phyloP scores from a whole-genome alignment of 352 stramenopile species.

The Labyrinthula sp. region DNA sequence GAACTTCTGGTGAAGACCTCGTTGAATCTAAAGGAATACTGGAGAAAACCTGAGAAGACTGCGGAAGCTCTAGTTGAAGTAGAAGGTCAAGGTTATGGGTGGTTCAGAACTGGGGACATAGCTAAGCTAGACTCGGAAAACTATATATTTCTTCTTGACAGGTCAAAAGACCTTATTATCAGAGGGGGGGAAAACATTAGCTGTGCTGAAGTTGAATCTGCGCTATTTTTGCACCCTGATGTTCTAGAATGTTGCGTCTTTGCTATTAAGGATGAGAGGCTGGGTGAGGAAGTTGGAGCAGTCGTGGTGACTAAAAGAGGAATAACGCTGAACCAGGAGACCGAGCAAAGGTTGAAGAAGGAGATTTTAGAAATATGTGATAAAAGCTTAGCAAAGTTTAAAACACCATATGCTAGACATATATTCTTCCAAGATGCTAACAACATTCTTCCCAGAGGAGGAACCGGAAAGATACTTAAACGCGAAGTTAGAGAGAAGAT shows the following conservation, averaged over 20 bases:
- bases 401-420: too few relatives aligned
- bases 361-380: too few relatives aligned
- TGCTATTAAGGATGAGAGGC: conserved; percentile 21
- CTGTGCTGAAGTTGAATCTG: conserved; percentile 27
- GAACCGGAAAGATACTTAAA: conserved; percentile 26
- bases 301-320: too few relatives aligned
- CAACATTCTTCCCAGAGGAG: conserved; percentile 1
- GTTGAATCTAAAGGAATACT: conserved; percentile 34
- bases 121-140: conserved; percentile 29
- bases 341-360: too few relatives aligned
- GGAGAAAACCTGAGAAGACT: conserved; percentile 28
- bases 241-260: conserved; percentile 31
- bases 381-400: too few relatives aligned
- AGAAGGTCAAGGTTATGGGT: conserved; percentile 23
- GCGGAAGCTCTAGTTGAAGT: conserved; percentile 25
- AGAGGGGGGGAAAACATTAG: conserved; percentile 34
- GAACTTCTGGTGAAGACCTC: conserved; percentile 21
- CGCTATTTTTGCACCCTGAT: conserved; percentile 1
- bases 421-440: too few relatives aligned
- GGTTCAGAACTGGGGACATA: conserved; percentile 31
- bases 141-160: conserved; percentile 29
- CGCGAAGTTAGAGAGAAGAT: conserved; percentile 4
- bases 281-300: conserved; percentile 28
- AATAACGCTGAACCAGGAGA: too few relatives aligned
- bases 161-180: conserved; percentile 34